These are phyloP conservation scores for Xylaria sp. DNA, from an alignment of 2,329 filamentous ascomycete species.

Conservation along the genomic window DNA sequence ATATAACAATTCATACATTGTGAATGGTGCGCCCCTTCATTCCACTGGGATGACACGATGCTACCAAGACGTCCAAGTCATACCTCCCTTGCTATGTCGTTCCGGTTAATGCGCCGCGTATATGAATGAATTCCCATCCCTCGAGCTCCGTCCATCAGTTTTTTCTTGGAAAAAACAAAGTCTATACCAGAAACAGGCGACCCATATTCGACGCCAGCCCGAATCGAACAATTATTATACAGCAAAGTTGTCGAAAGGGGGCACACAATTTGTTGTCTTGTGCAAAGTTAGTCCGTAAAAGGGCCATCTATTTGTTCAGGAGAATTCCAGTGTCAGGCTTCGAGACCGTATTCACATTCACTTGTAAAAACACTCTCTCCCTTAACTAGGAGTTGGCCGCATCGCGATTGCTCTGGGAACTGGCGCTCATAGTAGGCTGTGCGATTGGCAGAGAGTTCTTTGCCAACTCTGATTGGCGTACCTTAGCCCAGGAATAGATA, in stretches of 20 bases:
- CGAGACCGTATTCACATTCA: constrained; percentile 21
- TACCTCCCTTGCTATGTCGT: constrained; percentile 32
- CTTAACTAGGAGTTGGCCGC: constrained; percentile 73
- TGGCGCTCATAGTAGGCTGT: constrained; percentile 82
- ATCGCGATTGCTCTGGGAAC: constrained; percentile 90
- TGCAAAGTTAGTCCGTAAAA: constrained; percentile 36
- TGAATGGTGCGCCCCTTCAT: constrained; percentile 27
- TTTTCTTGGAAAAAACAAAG: constrained; percentile 42
- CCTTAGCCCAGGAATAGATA: constrained; percentile 88
- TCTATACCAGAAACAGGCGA: constrained; percentile 48
- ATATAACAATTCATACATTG: constrained; percentile 34
- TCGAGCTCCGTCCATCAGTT: constrained; percentile 30
- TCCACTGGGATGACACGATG: constrained; percentile 27
- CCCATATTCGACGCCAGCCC: constrained; percentile 35
- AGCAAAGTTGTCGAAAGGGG: constrained; percentile 41
- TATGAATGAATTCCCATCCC: constrained; percentile 37
- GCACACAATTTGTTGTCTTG: constrained; percentile 35
- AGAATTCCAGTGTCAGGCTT: constrained; percentile 11
- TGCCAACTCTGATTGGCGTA: constrained; percentile 77
- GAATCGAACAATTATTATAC: constrained; percentile 48
- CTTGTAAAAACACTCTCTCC: constrained; percentile 27
- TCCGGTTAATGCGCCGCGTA: constrained; percentile 39
- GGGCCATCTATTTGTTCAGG: constrained; percentile 33
- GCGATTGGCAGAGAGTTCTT: constrained; percentile 76
- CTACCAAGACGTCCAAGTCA: constrained; percentile 24